A percentile compares a stretch with the other conserved stretches of the same genome.
phyloP scores from a whole-genome alignment of 352 stramenopile genomes.

The Phytophthora palmivora region DNA sequence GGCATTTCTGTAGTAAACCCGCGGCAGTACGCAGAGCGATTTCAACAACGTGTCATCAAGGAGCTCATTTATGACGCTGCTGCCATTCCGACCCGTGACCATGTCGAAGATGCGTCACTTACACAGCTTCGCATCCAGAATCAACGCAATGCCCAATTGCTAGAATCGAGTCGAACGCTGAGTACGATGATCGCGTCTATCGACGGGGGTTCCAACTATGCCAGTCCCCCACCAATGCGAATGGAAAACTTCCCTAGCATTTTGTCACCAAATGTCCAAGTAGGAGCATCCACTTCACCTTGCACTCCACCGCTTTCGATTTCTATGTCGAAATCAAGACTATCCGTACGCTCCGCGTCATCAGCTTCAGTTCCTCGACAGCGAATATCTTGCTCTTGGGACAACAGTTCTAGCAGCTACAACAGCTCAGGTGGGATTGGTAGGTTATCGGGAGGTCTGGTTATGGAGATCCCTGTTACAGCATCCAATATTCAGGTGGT shows the following conservation, averaged over 20 bases:
- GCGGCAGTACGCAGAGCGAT: constrained; percentile 76
- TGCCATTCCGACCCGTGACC: constrained; percentile 23
- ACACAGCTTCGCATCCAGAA: constrained; percentile 53
- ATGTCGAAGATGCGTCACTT: constrained; percentile 45
- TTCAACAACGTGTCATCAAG: constrained; percentile 76
- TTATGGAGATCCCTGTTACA: constrained; percentile 50
- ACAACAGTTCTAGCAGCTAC: constrained; percentile 22
- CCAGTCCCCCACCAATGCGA: constrained; percentile 31
- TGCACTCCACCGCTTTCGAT: constrained; percentile 11
- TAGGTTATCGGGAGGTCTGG: constrained; percentile 48
- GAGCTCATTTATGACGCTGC: constrained; percentile 77
- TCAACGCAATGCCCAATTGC: constrained; percentile 46
- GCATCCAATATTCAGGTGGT: constrained; percentile 15
- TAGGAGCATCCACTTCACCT: constrained; percentile 7
- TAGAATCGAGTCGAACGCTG: constrained; percentile 52
- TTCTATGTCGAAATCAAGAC: constrained; percentile 1
- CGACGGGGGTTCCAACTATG: constrained; percentile 32
- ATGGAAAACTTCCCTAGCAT: constrained; percentile 22
- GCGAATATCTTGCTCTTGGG: constrained; percentile 24
- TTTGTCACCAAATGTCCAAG: constrained; percentile 25
- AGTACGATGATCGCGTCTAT: constrained; percentile 68
- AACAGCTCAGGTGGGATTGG: constrained; percentile 32
- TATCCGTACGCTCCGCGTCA: constrained; percentile 2
- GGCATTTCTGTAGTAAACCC: constrained; percentile 81
- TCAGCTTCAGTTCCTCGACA: constrained; percentile 15